These are phyloP conservation scores for Verticillium alfalfae DNA, from an alignment of 2,329 filamentous ascomycete genomes.

Conservation along the genomic window DNA sequence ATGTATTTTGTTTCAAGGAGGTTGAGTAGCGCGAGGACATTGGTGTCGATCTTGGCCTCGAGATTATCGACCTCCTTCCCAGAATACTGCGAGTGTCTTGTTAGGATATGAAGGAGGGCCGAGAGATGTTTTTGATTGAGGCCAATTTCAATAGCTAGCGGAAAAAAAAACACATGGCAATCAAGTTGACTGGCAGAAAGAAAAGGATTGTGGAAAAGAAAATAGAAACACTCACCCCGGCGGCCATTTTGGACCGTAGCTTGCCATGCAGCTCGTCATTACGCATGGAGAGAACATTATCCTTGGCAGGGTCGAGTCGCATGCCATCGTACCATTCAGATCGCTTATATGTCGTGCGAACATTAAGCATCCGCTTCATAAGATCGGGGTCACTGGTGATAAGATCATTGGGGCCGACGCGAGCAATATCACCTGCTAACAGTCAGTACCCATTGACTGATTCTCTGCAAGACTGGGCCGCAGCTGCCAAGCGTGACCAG, in stretches of 20 bases:
- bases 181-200: too few relatives aligned
- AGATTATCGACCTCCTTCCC: slow-evolving; percentile 47
- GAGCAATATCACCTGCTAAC: slow-evolving; percentile 26
- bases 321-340: slow-evolving; percentile 41
- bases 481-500: neutral
- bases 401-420: slow-evolving; percentile 36
- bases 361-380: slow-evolving; percentile 28
- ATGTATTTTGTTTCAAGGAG: slow-evolving; percentile 30
- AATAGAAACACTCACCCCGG: slow-evolving; percentile 29
- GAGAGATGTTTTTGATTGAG: too few relatives aligned
- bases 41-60: slow-evolving; percentile 41
- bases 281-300: slow-evolving; percentile 46
- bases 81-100: slow-evolving; percentile 26
- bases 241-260: slow-evolving; percentile 41
- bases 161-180: too few relatives aligned
- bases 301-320: slow-evolving; percentile 45
- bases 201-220: neutral
- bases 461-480: neutral
- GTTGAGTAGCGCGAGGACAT: slow-evolving; percentile 33
- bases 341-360: slow-evolving; percentile 28
- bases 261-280: slow-evolving; percentile 37
- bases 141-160: too few relatives aligned
- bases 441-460: neutral
- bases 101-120: neutral
- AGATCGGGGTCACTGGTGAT: slow-evolving; percentile 31